A percentile compares a stretch with the other conserved stretches of the same genome.
Evolutionary conservation across 2,329 filamentous ascomycete species (phyloP).

Genomic region (Fusarium sp.): DNA sequence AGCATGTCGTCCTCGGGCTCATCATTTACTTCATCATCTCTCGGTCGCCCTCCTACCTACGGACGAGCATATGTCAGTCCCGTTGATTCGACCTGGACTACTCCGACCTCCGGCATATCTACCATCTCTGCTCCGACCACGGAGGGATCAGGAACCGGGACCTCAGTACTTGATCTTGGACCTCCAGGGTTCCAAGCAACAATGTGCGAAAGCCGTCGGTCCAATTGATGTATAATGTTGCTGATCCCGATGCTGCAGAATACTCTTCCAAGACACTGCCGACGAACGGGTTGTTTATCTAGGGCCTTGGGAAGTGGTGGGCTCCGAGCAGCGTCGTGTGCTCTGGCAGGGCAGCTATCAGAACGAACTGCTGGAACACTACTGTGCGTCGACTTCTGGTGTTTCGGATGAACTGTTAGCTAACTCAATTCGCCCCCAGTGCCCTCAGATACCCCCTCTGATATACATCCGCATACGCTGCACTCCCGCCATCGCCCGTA

Average conservation of each 20-base stretch:
- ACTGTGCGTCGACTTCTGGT: slow-evolving; percentile 51
- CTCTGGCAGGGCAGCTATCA: slow-evolving; percentile 65
- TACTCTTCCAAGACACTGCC: slow-evolving; percentile 61
- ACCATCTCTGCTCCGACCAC: slow-evolving; percentile 58
- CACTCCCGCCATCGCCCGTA: slow-evolving; percentile 64
- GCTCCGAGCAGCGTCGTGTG: slow-evolving; percentile 60
- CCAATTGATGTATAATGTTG: slow-evolving; percentile 24
- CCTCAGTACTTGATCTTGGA: slow-evolving; percentile 61
- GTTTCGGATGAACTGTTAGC: slow-evolving; percentile 8
- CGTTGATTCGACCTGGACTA: slow-evolving; percentile 59
- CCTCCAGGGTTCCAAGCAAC: slow-evolving; percentile 66
- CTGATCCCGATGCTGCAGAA: slow-evolving; percentile 51
- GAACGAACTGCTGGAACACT: slow-evolving; percentile 63
- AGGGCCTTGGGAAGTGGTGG: slow-evolving; percentile 64
- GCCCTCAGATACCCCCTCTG: slow-evolving; percentile 57
- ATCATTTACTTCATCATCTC: slow-evolving; percentile 60
- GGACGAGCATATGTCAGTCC: slow-evolving; percentile 57
- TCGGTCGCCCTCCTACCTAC: slow-evolving; percentile 56
- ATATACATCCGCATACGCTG: slow-evolving; percentile 61
- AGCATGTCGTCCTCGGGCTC: slow-evolving; percentile 61
- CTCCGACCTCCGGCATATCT: slow-evolving; percentile 57
- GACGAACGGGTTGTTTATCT: slow-evolving; percentile 63
- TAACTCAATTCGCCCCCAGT: slow-evolving; percentile 48
- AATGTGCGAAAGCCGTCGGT: slow-evolving; percentile 54
- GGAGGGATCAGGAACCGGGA: slow-evolving; percentile 51